Evolutionary conservation across 805 yeast genomes (phyloP), one percentile per base, ranked within the genome.

Genomic region (Wickerhamiella hasegawae): DNA sequence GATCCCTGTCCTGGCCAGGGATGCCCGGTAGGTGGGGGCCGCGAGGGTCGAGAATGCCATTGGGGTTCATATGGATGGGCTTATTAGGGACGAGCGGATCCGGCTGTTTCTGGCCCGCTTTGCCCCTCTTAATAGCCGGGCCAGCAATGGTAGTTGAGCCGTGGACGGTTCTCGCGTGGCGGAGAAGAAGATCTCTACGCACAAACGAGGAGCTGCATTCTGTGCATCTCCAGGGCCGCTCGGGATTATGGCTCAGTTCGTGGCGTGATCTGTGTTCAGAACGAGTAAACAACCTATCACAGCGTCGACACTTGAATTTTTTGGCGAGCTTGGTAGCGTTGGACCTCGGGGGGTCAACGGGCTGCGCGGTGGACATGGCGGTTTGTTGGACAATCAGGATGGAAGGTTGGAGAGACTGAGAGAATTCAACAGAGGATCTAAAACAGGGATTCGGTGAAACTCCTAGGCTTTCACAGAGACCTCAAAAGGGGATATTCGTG

Each of bases 111-210:
- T n/a, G 14, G 35, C 14, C 28, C 23, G 25, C 21, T 27, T 21
- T 25, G n/a, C 34, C 14, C 29, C 27, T 8, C 24, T 31, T 15
- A 29, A 22, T 10, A 27, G 18, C 11, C 31, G 29, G 20, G 5
- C n/a, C 28, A 8, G 8, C 14, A 25, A 12, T 12, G 8, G 28
- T 25, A 12, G 28, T n/a, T n/a, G n/a, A 15, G n/a, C 30, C 54
- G 53, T 80, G 93, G 11, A 80, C 90, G 0, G 92, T 81, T 31
- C 87, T 58, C 40, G 76, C 68, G 53, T 80, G 93, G 26, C 93
- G 60, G 46, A 79, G 81, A 14, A 81, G 59, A 31, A 80, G 58
- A 49, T 80, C 93, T 45, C 90, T 59, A 40, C 93, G 59, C 1
- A 80, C 93, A 59, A 80, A 80, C 2, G 77, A 69, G 33, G 76